Evolutionary conservation across 2,329 filamentous ascomycete genomes (phyloP).

Genomic region (Penicillium paneum): DNA sequence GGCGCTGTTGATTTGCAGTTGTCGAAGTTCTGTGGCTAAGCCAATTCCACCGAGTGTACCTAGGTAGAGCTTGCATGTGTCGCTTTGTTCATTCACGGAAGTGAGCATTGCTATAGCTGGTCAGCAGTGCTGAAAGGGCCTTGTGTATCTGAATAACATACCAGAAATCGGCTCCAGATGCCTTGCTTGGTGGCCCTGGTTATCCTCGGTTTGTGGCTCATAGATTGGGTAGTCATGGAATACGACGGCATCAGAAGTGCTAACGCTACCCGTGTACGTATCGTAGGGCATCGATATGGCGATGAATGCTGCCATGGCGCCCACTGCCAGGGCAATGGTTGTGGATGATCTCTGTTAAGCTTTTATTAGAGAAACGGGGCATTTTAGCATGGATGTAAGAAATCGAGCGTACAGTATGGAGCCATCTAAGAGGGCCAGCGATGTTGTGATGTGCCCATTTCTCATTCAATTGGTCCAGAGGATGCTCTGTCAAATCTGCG

Average conservation of each 20-base stretch:
- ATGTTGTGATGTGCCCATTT: conserved; percentile 18
- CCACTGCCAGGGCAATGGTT: conserved; percentile 23
- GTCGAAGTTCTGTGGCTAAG: conserved; percentile 14
- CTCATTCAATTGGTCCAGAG: not conserved
- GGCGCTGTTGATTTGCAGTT: conserved; percentile 1
- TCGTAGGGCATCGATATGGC: conserved; percentile 20
- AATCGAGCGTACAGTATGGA: conserved; percentile 27
- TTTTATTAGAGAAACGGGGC: conserved; percentile 6
- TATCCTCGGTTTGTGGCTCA: conserved; percentile 10
- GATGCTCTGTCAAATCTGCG: conserved; percentile 16
- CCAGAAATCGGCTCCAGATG: conserved; percentile 37
- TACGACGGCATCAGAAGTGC: conserved; percentile 3
- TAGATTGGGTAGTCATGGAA: conserved; percentile 23
- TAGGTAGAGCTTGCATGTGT: conserved; percentile 27
- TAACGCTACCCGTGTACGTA: conserved; percentile 14
- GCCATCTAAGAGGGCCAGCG: conserved; percentile 34
- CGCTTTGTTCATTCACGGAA: conserved; percentile 9
- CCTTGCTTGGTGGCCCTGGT: conserved; percentile 8
- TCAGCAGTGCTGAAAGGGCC: conserved; percentile 11
- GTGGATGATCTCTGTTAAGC: conserved; percentile 20
- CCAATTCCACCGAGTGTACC: conserved; percentile 31
- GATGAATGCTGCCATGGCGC: conserved; percentile 26
- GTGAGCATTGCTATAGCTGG: conserved; percentile 25
- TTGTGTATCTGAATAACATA: conserved; percentile 12
- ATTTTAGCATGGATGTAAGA: not conserved